Percentiles rank a stretch among this genome's conserved stretches.
These are phyloP conservation scores for Aspergillus avenaceus DNA, from an alignment of 495 filamentous ascomycete genomes.

Conservation along the genomic window DNA sequence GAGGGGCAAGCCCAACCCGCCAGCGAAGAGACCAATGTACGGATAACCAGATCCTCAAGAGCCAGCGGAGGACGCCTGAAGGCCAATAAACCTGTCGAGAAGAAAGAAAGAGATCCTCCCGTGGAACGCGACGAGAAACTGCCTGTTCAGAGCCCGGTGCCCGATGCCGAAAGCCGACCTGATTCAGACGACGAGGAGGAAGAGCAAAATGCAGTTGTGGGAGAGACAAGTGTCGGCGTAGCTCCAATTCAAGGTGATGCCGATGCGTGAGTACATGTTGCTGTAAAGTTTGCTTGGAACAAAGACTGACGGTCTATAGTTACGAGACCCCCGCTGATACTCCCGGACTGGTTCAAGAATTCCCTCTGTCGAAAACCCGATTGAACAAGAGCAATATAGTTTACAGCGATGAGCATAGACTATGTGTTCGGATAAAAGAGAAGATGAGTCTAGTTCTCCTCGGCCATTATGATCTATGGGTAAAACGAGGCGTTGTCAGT, in stretches of 20 bases:
- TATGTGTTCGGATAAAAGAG: conserved; percentile 42
- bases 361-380: conserved; percentile 38
- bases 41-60: conserved; percentile 23
- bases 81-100: conserved; percentile 6
- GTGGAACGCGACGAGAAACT: conserved; percentile 4
- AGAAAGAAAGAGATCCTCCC: not conserved
- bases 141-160: not conserved
- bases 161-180: conserved; percentile 1
- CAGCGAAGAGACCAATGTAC: conserved; percentile 10
- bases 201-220: conserved; percentile 13
- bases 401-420: conserved; percentile 34
- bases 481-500: conserved; percentile 60
- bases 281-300: not conserved
- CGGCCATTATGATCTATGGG: conserved; percentile 70
- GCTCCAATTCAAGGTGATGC: conserved; percentile 23
- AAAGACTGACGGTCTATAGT: conserved; percentile 15
- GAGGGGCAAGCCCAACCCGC: conserved; percentile 2
- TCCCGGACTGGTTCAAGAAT: conserved; percentile 32
- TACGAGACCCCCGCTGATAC: conserved; percentile 34
- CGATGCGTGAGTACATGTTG: conserved; percentile 20
- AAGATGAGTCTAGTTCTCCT: conserved; percentile 58
- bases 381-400: conserved; percentile 38
- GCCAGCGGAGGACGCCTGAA: conserved; percentile 16
- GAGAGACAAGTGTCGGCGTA: conserved; percentile 23
- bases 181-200: conserved; percentile 17